Evolutionary conservation across 2,329 filamentous ascomycete species (phyloP), one percentile per base, ranked within the genome.

Genomic region (Anthostomella pinea): DNA sequence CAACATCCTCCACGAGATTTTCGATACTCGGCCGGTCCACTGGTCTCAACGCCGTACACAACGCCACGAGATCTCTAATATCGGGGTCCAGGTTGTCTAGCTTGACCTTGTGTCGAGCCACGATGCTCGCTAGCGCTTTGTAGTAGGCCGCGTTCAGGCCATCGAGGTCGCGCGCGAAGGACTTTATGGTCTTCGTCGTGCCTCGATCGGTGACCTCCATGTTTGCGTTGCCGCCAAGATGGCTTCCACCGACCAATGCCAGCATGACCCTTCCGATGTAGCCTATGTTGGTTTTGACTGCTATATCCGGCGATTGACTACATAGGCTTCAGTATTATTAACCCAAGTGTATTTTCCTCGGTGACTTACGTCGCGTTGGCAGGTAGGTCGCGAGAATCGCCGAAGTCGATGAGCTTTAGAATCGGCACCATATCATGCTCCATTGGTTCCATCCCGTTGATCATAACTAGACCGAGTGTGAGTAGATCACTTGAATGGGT

Each of bases 361-460:
- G 19, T 3, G 2, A 28, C 41, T 43, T 28, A 49, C 44, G 30
- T 36, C n/a, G 9, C 6, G 15, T 33, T 14, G 2, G 15, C 23
- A n/a, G 36, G 31, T 18, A 43, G 6, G 9, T 38, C 39, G 7
- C 38, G 25, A 18, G 35, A 26, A 19, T 29, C 30, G 15, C 50
- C 50, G 21, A 53, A 51, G 36, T 53, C 50, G 26, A 53, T 51
- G 13, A 51, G 30, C 27, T 46, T 47, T 5, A 53, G 34, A 7
- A 45, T 29, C 1, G 48, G 46, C 3, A 51, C 29, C 4, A 25
- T n/a, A 1, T 7, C 14, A 17, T 53, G 50, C 14, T 48, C 46
- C 3, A n/a, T 2, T 5, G 30, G 29, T 18, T 51, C 46, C 15
- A 47, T 29, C 9, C 43, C 31, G 11, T 45, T 41, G 16, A 53